Evolutionary conservation across 169 alveolate genomes (phyloP).

Genomic region (Eimeria praecox): DNA sequence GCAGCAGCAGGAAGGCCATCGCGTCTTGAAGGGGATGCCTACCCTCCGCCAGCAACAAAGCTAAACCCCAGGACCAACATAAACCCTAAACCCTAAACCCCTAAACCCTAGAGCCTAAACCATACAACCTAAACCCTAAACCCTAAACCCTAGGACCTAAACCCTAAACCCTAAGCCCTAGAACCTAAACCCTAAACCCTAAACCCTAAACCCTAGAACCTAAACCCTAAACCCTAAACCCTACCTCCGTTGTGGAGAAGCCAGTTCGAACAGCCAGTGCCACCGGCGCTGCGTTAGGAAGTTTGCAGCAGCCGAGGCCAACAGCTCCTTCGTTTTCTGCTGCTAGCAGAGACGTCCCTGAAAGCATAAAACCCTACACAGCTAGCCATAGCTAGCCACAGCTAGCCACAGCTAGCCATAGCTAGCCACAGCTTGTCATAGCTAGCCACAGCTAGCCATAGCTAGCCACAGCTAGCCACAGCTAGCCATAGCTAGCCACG

Average conservation of each 20-base stretch:
- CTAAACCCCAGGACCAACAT: too few species aligned
- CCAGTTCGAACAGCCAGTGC: conserved; percentile 12
- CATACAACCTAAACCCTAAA: background rate
- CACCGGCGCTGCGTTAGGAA: background rate
- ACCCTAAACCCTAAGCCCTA: background rate
- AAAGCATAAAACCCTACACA: background rate
- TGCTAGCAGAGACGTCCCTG: conserved; percentile 31
- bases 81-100: background rate
- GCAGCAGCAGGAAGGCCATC: background rate
- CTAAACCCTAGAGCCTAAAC: background rate
- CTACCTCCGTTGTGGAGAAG: conserved; percentile 41
- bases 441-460: background rate
- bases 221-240: conserved; percentile 27
- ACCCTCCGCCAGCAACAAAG: too few species aligned
- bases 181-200: background rate
- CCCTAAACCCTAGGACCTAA: too few species aligned
- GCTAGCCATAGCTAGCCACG: background rate
- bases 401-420: background rate
- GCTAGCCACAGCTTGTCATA: background rate
- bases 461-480: background rate
- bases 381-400: conserved; percentile 10
- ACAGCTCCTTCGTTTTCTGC: conserved; percentile 29
- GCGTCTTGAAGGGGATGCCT: too few species aligned
- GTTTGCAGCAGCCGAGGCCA: conserved; percentile 26
- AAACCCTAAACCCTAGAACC: background rate